Evolutionary conservation across 2,329 filamentous ascomycete species (phyloP), one percentile per base, ranked within the genome.

Genomic region (Leptographium flavum): DNA sequence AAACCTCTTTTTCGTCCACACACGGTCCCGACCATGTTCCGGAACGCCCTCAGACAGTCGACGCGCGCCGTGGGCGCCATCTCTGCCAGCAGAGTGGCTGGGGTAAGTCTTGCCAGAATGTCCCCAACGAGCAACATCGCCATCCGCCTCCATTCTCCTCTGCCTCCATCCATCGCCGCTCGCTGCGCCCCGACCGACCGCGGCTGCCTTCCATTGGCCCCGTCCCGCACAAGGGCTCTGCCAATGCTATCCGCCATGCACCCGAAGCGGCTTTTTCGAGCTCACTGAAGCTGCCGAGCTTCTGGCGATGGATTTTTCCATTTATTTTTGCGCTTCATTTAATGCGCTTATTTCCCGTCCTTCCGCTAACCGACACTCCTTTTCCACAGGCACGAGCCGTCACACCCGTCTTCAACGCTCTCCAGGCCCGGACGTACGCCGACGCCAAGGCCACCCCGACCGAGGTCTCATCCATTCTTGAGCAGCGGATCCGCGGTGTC

Each of bases 401-500:
- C 74, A 76, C 79, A 72, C 85, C 87, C 65, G 81, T 76, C 67
- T 71, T 81, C 74, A 82, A 79, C 73, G 73, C 76, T 57, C 73
- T 82, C 66, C 79, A 84, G 66, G 69, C 80, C 67, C 86, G 92
- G 71, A 78, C 77, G 69, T 96, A 94, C 73, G 90, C 87, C 65
- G 88, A 94, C 63, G 83, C 86, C 58, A 96, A 96, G 79, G 87
- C 92, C 61, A 70, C 87, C 50, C 92, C 92, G 60, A 98, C 90
- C 62, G 92, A 98, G 77, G 90, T 96, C 61, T 96, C 92, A 59
- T 95, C 90, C 59, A 96, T 98, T 70, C 85, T 98, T 65, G 92
- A 96, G 77, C 90, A 96, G 80, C 81, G 88, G 71, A 98, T 98
- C 64, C 86, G 92, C 66, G 92, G 92, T 76, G 87, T 96, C 58